Base-by-base conservation (phyloP, 140 eudicot species). In the Anethum foeniculum region DNA sequence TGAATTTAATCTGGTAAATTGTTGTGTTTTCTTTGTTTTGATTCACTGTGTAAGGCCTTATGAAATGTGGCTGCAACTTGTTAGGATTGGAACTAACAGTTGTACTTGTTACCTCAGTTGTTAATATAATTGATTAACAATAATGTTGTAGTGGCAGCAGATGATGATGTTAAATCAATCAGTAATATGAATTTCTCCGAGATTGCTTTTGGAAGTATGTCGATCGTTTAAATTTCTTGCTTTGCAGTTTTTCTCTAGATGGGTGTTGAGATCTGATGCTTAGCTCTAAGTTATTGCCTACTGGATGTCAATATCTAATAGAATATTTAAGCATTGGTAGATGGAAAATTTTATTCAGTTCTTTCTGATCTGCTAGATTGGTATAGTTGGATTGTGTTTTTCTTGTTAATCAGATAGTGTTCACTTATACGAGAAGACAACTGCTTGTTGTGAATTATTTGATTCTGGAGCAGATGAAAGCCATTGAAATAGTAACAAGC, bases 371-470 rank as follows among this genome's bases (percentile, higher is more conserved):
- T 21, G 44, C 39, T 16, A 16, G 6, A n/a, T 43, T 58, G 69
- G 46, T 73, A 38, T 38, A 58, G 69, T 75, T 34, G 65, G 60
- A 48, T 82, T 84, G 86, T 76, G 62, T 88, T 81, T 90, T 44
- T 8, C 5, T 41, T 6, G 46, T 9, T 44, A 44, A 10, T 75
- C 27, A 48, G 69, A 49, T 82, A 87, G 87, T 79, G 43, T 88
- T 81, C 89, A 32, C 84, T 86, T 85, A 81, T 90, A 88, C 85
- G 48, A 81, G 71, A 58, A 10, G 30, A 19, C 83, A 76, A 76
- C 75, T 32, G 38, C 82, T 68, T 84, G 84, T 83, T 88, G 90
- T 89, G 87, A 86, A 85, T 86, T 83, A 75, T 87, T 88, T 82
- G 58, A 38, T 81, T 88, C 71, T 85, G 71, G 68, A 76, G 83